Conservation (phyloP, 78 protist species). For the Dictyostelium intermedium region DNA sequence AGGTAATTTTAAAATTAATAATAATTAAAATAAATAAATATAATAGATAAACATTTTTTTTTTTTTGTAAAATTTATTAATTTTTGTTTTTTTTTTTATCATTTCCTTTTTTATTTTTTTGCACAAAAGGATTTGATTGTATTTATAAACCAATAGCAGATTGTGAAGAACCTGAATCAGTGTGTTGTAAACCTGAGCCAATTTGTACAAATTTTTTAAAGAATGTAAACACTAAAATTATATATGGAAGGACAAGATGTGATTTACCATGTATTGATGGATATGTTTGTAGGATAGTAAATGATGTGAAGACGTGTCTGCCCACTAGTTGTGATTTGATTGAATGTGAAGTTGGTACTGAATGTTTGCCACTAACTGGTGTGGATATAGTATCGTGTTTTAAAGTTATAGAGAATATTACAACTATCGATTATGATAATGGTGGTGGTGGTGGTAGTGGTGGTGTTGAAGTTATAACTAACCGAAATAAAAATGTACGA, state of each 20-base stretch:
- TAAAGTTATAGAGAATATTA: neutral
- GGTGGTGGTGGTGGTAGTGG: neutral
- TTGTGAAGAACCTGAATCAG: slow-evolving; percentile 13
- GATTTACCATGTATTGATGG: neutral
- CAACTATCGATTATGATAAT: neutral
- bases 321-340: neutral
- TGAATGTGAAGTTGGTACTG: neutral
- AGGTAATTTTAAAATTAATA: neutral
- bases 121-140: slow-evolving; percentile 4
- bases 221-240: neutral
- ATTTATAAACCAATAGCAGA: neutral
- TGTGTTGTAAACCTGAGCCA: slow-evolving; percentile 26
- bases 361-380: neutral
- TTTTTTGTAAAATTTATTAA: too few species aligned
- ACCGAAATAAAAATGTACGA: neutral
- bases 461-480: neutral
- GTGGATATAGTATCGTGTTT: slow-evolving; percentile 24
- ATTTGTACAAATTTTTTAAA: neutral
- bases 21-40: too few species aligned
- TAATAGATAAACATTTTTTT: too few species aligned
- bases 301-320: neutral
- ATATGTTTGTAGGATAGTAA: neutral
- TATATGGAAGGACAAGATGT: neutral
- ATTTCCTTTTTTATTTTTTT: too few species aligned
- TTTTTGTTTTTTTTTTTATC: too few species aligned